Evolutionary conservation across 176 grass and related monocot species (phyloP).

Genomic region (Eleusine indica): DNA sequence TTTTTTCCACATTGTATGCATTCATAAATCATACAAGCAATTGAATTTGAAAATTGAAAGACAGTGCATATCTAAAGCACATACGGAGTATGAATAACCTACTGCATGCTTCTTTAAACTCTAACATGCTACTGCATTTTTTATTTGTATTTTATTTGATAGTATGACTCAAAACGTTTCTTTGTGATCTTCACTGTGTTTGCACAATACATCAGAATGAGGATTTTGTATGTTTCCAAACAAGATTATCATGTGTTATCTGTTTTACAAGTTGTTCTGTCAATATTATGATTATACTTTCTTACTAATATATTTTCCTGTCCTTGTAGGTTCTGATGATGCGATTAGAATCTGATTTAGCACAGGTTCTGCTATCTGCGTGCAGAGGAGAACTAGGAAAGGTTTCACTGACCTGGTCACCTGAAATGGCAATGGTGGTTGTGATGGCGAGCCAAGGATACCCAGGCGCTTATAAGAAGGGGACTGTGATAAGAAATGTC

Average conservation of each 20-base stretch:
- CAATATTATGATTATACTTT: background rate
- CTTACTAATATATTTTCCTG: conserved; percentile 17
- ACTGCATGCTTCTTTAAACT: too few relatives aligned
- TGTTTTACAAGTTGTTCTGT: background rate
- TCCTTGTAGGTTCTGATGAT: conserved; percentile 74
- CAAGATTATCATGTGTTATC: background rate
- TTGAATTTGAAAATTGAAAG: background rate
- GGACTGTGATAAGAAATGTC: conserved; percentile 68
- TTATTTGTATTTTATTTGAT: too few relatives aligned
- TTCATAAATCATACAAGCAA: background rate
- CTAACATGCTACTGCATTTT: too few relatives aligned
- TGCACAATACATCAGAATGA: background rate
- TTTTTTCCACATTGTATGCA: too few relatives aligned
- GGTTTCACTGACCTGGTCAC: conserved; percentile 70
- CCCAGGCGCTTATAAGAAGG: conserved; percentile 78
- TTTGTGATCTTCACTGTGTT: too few relatives aligned
- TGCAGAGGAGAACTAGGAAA: conserved; percentile 64
- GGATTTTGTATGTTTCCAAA: background rate
- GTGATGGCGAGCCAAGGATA: conserved; percentile 91
- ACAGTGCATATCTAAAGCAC: background rate
- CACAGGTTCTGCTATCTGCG: conserved; percentile 71
- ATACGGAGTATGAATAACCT: background rate
- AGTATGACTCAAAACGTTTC: background rate
- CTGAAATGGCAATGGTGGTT: conserved; percentile 71
- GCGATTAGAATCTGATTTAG: conserved; percentile 80